Evolutionary conservation across 306 rosid genomes (phyloP).

Genomic region (Benincasa hispida): DNA sequence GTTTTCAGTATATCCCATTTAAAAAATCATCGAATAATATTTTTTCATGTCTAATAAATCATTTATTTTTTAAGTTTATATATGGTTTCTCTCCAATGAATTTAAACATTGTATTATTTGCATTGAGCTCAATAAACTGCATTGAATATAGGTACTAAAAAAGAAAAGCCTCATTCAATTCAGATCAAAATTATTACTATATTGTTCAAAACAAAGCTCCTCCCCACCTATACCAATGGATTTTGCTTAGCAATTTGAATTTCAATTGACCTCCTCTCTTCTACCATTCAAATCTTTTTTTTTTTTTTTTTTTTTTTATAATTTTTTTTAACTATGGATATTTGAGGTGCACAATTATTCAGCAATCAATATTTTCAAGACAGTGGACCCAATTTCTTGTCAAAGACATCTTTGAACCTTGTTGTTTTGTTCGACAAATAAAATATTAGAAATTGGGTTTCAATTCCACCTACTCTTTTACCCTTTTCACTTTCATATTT

Average conservation of each 20-base stretch:
- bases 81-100: too few species aligned
- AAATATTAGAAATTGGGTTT: not conserved
- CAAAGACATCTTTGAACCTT: not conserved
- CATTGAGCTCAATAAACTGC: conserved; percentile 6
- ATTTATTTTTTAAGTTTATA: too few species aligned
- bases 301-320: too few species aligned
- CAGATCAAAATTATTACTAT: not conserved
- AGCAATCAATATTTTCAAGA: not conserved
- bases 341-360: not conserved
- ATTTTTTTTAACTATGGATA: too few species aligned
- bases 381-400: not conserved
- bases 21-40: too few species aligned
- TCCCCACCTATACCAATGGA: conserved; percentile 9
- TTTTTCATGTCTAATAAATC: too few species aligned
- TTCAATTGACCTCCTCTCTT: conserved; percentile 5
- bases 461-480: not conserved
- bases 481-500: not conserved
- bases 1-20: too few species aligned
- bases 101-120: not conserved
- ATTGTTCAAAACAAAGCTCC: not conserved
- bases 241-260: conserved; percentile 23
- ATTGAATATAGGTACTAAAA: not conserved
- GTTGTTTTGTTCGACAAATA: not conserved
- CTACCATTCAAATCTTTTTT: not conserved
- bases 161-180: not conserved